Evolutionary conservation across 768 basidiomycete genomes (phyloP).

Genomic region (Lyophyllum decastes): DNA sequence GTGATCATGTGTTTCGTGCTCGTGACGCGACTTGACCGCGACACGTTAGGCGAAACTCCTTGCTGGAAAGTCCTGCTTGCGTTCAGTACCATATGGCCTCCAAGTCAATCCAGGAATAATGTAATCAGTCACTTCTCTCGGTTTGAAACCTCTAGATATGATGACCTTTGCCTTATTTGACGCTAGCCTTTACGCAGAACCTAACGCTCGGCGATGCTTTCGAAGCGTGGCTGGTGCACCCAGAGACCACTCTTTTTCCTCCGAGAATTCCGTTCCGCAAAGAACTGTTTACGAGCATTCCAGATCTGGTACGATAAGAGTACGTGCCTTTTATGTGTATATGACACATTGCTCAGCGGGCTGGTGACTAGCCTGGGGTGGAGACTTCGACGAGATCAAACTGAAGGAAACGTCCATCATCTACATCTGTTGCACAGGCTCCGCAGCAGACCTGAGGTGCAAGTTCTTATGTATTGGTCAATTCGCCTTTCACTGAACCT

Average conservation of each 20-base stretch:
- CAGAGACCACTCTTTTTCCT: not conserved
- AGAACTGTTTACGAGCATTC: constrained; percentile 3
- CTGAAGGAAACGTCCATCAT: not conserved
- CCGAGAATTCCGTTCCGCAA: not conserved
- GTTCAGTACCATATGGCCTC: too few species aligned
- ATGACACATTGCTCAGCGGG: not conserved
- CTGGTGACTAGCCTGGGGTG: not conserved
- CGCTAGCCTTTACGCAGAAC: not conserved
- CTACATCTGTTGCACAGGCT: not conserved
- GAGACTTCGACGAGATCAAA: not conserved
- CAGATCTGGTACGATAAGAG: constrained; percentile 4
- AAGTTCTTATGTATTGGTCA: not conserved
- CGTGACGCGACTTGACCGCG: too few species aligned
- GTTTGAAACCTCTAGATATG: not conserved
- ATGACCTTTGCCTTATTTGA: not conserved
- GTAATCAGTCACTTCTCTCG: not conserved
- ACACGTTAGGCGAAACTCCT: too few species aligned
- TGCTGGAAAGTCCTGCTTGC: too few species aligned
- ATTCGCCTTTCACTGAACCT: not conserved
- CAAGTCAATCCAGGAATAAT: not conserved
- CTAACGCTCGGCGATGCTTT: constrained; percentile 1
- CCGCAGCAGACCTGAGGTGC: not conserved
- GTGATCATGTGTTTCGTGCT: not conserved
- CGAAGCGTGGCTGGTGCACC: constrained; percentile 1
- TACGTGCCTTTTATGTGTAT: not conserved